Evolutionary conservation across 2,329 filamentous ascomycete genomes (phyloP), one percentile per base, ranked within the genome.

Genomic region (Colletotrichum lindemuthianum): DNA sequence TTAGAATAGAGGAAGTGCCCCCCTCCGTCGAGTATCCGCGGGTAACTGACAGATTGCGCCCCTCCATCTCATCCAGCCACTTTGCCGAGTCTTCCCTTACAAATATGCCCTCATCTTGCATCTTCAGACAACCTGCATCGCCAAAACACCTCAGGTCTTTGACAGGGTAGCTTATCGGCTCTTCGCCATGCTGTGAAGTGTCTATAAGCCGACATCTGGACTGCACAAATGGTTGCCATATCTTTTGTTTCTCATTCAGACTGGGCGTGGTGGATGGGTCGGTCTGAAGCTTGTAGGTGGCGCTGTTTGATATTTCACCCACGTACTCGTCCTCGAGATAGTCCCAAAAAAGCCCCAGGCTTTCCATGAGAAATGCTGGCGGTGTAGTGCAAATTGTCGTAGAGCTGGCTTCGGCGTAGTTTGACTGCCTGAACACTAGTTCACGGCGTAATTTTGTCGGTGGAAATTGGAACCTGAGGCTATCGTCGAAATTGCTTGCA

Each of bases 181-280:
- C 11, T 7, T 43, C 9, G 41, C 13, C 24, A 43, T 43, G 41
- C 13, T 43, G 13, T 6, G 41, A 43, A 2, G 11, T 13, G 4
- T 13, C n/a, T 4, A 12, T 15, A 15, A 43, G 5, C n/a, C 41
- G 41, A 10, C 59, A 66, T 37, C 48, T 66, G 1, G 39, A 52
- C 11, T 66, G 59, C 2, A 63, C 44, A 15, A 63, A 50, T 4
- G 59, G 63, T 2, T 63, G 63, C 5, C 55, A 37, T 8, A 65
- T 34, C n/a, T 48, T 11, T 32, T n/a, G 9, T 15, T 37, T 6
- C 16, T 5, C 43, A 12, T 16, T 8, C 15, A 32, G 1, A 56
- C 4, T 40, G 13, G 9, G 55, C 11, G 10, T n/a, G 9, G 41
- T 12, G 11, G 4, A 13, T 8, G 24, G n/a, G n/a, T 3, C 39